phyloP scores from a whole-genome alignment of 1,139 yeast species.

The Pichia sp. region DNA sequence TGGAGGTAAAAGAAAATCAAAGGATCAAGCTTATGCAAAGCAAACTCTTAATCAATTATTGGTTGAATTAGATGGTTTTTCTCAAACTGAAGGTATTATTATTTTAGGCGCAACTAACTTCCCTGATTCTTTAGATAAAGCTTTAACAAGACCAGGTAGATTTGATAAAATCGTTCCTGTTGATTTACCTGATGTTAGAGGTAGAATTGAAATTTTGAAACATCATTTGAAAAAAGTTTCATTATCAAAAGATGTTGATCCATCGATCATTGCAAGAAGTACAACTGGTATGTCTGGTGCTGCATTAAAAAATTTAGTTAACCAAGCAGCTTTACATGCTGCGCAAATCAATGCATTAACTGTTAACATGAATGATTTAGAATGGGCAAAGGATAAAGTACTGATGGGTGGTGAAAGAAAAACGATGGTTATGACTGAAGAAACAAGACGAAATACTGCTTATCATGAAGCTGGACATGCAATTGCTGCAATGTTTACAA shows the following conservation, averaged over 20 bases:
- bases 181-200: conserved; percentile 95
- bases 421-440: conserved; percentile 96
- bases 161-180: conserved; percentile 95
- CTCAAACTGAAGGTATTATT: conserved; percentile 87
- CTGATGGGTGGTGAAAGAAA: conserved; percentile 97
- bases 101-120: conserved; percentile 97
- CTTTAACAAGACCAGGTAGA: conserved; percentile 96
- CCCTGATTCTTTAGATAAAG: conserved; percentile 95
- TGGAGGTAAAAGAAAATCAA: conserved; percentile 96
- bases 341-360: conserved; percentile 87
- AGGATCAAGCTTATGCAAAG: conserved; percentile 95
- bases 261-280: conserved; percentile 86
- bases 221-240: conserved; percentile 93
- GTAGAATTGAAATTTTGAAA: conserved; percentile 84
- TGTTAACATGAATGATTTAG: conserved; percentile 87
- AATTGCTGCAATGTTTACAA: conserved; percentile 89
- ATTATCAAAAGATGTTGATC: conserved; percentile 76
- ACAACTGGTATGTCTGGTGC: conserved; percentile 98
- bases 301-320: conserved; percentile 87
- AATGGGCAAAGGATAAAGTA: conserved; percentile 98
- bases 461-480: conserved; percentile 99
- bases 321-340: conserved; percentile 97
- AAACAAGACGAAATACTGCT: conserved; percentile 87
- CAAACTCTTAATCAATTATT: conserved; percentile 93
- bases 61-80: conserved; percentile 94